These are phyloP conservation scores for Chlorella vulgaris DNA, from an alignment of 139 green algal species.

Conservation along the genomic window DNA sequence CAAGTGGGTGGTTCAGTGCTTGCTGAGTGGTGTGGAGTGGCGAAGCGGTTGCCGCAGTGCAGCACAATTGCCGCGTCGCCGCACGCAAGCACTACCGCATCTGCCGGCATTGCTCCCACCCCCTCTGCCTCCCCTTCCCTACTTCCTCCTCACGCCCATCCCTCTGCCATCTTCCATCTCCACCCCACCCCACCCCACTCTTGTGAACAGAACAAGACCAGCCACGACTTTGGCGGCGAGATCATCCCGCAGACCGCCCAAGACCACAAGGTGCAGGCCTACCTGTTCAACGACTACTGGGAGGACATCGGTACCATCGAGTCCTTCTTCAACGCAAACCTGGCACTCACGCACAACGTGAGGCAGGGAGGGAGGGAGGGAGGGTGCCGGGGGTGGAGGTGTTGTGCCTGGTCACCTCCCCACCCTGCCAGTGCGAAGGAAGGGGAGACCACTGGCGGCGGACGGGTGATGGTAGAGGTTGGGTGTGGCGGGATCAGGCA, in stretches of 20 bases:
- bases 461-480: too few relatives aligned
- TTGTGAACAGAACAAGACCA: slow-evolving; percentile 7
- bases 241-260: slow-evolving; percentile 90
- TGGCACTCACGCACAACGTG: slow-evolving; percentile 85
- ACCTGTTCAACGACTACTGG: slow-evolving; percentile 99
- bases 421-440: too few relatives aligned
- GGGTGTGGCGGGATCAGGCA: too few relatives aligned
- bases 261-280: slow-evolving; percentile 66
- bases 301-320: slow-evolving; percentile 99
- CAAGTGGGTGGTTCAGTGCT: too few relatives aligned
- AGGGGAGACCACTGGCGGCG: too few relatives aligned
- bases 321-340: slow-evolving; percentile 99
- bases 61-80: not conserved
- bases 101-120: too few relatives aligned
- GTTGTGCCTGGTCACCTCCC: not conserved
- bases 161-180: not conserved
- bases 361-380: too few relatives aligned
- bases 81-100: too few relatives aligned
- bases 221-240: slow-evolving; percentile 98
- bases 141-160: not conserved
- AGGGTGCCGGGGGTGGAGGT: too few relatives aligned
- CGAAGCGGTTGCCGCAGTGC: too few relatives aligned
- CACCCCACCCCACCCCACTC: not conserved
- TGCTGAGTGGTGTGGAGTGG: not conserved
- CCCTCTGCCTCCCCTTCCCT: too few relatives aligned